These are phyloP conservation scores for Penicillium concentricum DNA, from an alignment of 2,329 filamentous ascomycete species.

Conservation along the genomic window DNA sequence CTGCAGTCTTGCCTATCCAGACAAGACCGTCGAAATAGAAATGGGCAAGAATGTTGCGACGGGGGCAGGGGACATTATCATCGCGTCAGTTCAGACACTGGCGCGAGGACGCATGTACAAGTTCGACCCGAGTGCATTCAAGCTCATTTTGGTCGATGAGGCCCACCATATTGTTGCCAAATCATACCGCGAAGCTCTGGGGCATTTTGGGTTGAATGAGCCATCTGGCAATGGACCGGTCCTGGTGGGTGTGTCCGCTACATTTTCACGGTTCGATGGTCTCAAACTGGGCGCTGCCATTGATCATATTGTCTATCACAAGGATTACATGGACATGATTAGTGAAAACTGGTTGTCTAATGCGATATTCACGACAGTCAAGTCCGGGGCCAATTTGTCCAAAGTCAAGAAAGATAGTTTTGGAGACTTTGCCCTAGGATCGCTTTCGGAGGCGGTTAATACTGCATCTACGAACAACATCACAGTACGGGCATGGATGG, in stretches of 20 bases:
- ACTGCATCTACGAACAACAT: conserved; percentile 77
- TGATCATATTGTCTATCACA: conserved; percentile 95
- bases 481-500: conserved; percentile 81
- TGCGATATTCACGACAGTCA: conserved; percentile 91
- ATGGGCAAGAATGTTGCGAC: conserved; percentile 78
- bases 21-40: conserved; percentile 81
- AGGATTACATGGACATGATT: conserved; percentile 78
- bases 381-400: conserved; percentile 76
- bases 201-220: conserved; percentile 72
- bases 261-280: conserved; percentile 77
- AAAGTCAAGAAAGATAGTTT: conserved; percentile 61
- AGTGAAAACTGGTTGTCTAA: conserved; percentile 87
- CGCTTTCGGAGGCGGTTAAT: conserved; percentile 82
- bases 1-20: conserved; percentile 76
- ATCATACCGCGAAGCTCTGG: conserved; percentile 71
- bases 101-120: conserved; percentile 75
- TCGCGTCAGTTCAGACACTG: conserved; percentile 87
- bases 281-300: conserved; percentile 78
- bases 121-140: conserved; percentile 77
- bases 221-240: conserved; percentile 55
- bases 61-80: conserved; percentile 83
- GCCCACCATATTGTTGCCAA: conserved; percentile 92
- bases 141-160: conserved; percentile 91
- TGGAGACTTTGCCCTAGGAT: conserved; percentile 76
- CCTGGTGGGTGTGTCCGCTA: conserved; percentile 87